phyloP scores from a whole-genome alignment of 108 stramenopile species.

The Craspedostauros australis region DNA sequence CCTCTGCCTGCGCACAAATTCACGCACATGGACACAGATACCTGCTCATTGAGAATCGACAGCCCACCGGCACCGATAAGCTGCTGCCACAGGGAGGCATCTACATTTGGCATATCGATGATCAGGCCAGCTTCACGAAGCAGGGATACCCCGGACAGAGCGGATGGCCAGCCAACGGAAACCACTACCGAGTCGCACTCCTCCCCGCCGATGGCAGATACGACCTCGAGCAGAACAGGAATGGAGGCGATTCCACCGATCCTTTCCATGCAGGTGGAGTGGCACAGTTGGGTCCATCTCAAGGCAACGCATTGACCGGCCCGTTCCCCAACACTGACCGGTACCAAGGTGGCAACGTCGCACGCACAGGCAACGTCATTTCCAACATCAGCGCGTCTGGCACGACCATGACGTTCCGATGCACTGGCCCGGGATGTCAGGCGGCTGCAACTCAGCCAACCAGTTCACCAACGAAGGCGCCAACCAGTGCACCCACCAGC shows the following conservation, averaged over 20 bases:
- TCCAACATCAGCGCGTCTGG: slow-evolving; percentile 13
- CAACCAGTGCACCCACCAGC: no score
- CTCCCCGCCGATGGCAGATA: slow-evolving; percentile 67
- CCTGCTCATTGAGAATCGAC: slow-evolving; percentile 63
- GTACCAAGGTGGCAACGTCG: slow-evolving; percentile 32
- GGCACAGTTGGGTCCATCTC: slow-evolving; percentile 4
- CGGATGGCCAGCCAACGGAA: slow-evolving; percentile 53
- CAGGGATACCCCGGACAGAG: slow-evolving; percentile 37
- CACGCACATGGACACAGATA: slow-evolving; percentile 14
- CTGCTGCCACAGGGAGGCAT: slow-evolving; percentile 39
- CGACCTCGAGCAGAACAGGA: slow-evolving; percentile 44
- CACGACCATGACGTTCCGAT: slow-evolving; percentile 31
- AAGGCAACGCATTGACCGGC: background rate
- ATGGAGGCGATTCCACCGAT: slow-evolving; percentile 19
- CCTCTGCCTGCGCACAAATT: no score
- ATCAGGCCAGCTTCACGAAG: slow-evolving; percentile 7
- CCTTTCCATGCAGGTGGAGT: slow-evolving; percentile 12
- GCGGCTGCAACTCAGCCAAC: no score
- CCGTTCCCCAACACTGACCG: slow-evolving; percentile 44
- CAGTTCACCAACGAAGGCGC: no score
- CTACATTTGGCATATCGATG: slow-evolving; percentile 53
- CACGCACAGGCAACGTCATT: slow-evolving; percentile 26
- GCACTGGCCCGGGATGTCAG: no score
- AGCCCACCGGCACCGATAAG: slow-evolving; percentile 28
- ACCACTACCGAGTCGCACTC: slow-evolving; percentile 65